Evolutionary conservation across 768 basidiomycete genomes (phyloP), one percentile per base, ranked within the genome.

Genomic region (Agrocybe praecox): DNA sequence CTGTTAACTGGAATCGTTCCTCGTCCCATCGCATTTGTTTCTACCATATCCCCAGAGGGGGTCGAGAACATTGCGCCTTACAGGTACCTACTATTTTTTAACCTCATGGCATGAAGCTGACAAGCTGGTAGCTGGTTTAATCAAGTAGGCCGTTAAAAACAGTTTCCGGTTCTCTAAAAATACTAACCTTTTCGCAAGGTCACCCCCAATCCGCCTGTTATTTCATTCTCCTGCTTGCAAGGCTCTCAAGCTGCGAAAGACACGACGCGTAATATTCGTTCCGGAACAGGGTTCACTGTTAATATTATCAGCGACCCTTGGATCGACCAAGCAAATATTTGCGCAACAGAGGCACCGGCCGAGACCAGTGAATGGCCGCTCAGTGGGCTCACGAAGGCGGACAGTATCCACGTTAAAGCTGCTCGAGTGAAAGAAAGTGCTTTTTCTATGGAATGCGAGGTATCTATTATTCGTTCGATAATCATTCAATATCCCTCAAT

Each of bases 241-340:
- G 55, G 54, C 15, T 52, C 69, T 2, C 59, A 56, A 61, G 65
- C 45, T 55, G 62, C 59, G 58, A 83, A 85, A 73, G 89, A 92
- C 63, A 87, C 86, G 12, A 73, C 77, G n/a, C 72, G 72, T 43
- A 92, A 92, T 51, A 87, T 92, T 64, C 74, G 76, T 52, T 73
- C 75, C 0, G 87, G 83, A 14, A 86, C 86, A 59, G 80, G 83
- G 23, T 93, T 92, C 67, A 86, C 84, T 4, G 83, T 88, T 42
- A 89, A 87, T 60, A 85, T 89, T 46, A 88, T 94, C 68, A 89
- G 87, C 61, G 87, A 90, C 67, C 78, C 88, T 0, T 88, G 84
- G 72, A 65, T 83, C 34, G 79, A 81, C 55, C 80, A 83, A 9
- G 85, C 87, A 4, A 88, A 87, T 59, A 67, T 68, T 21, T 69